Conservation (phyloP, 805 yeast genomes). For the Kodamaea nitidulidarum region DNA sequence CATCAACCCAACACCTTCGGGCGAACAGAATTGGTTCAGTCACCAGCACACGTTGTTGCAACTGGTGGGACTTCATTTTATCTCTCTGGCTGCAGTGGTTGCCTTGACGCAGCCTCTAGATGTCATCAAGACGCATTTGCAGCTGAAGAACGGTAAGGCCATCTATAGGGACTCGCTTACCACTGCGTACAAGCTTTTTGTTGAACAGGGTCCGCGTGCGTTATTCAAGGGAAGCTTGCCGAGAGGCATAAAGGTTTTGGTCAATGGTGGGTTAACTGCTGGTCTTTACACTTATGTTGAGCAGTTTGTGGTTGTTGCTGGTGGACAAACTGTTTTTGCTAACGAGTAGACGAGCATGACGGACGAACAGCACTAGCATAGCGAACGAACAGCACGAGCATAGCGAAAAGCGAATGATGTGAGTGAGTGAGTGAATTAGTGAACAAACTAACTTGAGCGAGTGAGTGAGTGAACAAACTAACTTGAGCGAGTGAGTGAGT, state of each 20-base stretch:
- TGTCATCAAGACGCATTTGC: slow-evolving; percentile 80
- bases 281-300: slow-evolving; percentile 59
- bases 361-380: too few relatives aligned
- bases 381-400: too few relatives aligned
- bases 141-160: slow-evolving; percentile 61
- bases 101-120: slow-evolving; percentile 84
- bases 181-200: slow-evolving; percentile 31
- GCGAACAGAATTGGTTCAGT: slow-evolving; percentile 41
- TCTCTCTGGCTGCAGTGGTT: slow-evolving; percentile 70
- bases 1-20: slow-evolving; percentile 46
- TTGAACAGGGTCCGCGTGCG: slow-evolving; percentile 29
- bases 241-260: slow-evolving; percentile 63
- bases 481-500: too few relatives aligned
- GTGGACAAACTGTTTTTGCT: slow-evolving; percentile 31
- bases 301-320: slow-evolving; percentile 37
- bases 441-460: too few relatives aligned
- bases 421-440: too few relatives aligned
- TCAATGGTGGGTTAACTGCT: slow-evolving; percentile 68
- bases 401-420: too few relatives aligned
- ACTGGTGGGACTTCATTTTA: slow-evolving; percentile 49
- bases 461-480: too few relatives aligned
- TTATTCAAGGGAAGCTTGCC: slow-evolving; percentile 46
- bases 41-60: slow-evolving; percentile 38
- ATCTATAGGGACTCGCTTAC: slow-evolving; percentile 60
- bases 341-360: slow-evolving; percentile 1